Base-by-base conservation (phyloP, 441 rosid genomes). In the Adansonia rubrostipa region DNA sequence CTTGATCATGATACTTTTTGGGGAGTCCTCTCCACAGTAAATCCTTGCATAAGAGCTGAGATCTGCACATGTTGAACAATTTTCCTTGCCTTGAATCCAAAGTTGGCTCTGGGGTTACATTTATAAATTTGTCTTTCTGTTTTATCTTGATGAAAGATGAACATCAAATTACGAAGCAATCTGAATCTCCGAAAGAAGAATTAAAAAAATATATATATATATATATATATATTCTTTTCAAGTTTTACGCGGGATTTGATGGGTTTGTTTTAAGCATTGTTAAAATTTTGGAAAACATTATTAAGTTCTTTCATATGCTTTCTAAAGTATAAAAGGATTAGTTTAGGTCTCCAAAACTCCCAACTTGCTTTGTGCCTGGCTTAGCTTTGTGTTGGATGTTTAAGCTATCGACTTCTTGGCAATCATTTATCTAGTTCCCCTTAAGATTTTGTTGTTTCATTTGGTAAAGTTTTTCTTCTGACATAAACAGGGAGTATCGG, bases 401-500 rank as follows among this genome's bases (percentile, higher is more conserved):
- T 40, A 57, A 40, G 4, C n/a, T 42, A 47, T 65, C 17, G 7
- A 51, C 53, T 71, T 65, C 48, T 50, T 44, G 70, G 51, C 20
- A 28, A 64, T 63, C 9, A 10, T 19, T 2, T 44, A 5, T 24
- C 5, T 6, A 47, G 33, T 11, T 15, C 47, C 19, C 24, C 48
- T 20, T 5, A 58, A 62, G 48, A 74, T 74, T 74, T 61, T 19
- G 64, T 69, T 68, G 50, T 77, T 73, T 76, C 65, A 20, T 20
- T 76, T 48, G 61, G 54, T 51, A 48, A 36, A 56, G 9, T 17
- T 72, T 66, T 60, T 66, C 20, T 48, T 74, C 63, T 63, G 64
- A 64, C 67, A 13, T 53, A 56, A 71, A 80, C 90, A 94, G 99
- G 83, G 88, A 90, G 82, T 91, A 88, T 77, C 82, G 97, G 72